Evolutionary conservation across 495 filamentous ascomycete species (phyloP).

Genomic region (Baudoinia panamericana): DNA sequence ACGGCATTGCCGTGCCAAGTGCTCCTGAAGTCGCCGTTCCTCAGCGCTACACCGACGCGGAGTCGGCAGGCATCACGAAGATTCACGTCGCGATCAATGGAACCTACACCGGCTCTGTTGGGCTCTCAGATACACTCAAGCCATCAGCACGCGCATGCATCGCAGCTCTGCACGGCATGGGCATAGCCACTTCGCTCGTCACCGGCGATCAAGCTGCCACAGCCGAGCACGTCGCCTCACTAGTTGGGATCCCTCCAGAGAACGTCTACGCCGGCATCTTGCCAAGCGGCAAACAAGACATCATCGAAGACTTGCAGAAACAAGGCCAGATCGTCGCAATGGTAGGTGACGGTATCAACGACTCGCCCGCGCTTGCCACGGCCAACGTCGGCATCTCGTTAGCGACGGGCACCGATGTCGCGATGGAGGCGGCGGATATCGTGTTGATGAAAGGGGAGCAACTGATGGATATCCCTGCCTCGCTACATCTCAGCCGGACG

Average conservation of each 20-base stretch:
- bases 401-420: conserved; percentile 85
- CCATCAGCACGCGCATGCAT: conserved; percentile 70
- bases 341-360: conserved; percentile 98
- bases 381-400: conserved; percentile 89
- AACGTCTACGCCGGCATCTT: conserved; percentile 72
- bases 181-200: conserved; percentile 76
- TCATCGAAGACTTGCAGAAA: conserved; percentile 63
- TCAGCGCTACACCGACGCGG: conserved; percentile 11
- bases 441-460: conserved; percentile 90
- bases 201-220: conserved; percentile 82
- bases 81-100: conserved; percentile 84
- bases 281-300: conserved; percentile 75
- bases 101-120: conserved; percentile 64
- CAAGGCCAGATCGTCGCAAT: conserved; percentile 72
- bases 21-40: conserved; percentile 34
- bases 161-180: conserved; percentile 68
- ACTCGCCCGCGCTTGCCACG: conserved; percentile 88
- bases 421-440: conserved; percentile 93
- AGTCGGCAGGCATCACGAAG: conserved; percentile 57
- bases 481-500: conserved; percentile 63
- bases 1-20: conserved; percentile 51
- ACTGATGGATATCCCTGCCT: conserved; percentile 79
- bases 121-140: conserved; percentile 82
- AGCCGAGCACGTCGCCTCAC: conserved; percentile 65
- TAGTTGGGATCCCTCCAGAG: conserved; percentile 63